phyloP scores from a whole-genome alignment of 2,329 filamentous ascomycete species.

The Karstenula rhodostoma region DNA sequence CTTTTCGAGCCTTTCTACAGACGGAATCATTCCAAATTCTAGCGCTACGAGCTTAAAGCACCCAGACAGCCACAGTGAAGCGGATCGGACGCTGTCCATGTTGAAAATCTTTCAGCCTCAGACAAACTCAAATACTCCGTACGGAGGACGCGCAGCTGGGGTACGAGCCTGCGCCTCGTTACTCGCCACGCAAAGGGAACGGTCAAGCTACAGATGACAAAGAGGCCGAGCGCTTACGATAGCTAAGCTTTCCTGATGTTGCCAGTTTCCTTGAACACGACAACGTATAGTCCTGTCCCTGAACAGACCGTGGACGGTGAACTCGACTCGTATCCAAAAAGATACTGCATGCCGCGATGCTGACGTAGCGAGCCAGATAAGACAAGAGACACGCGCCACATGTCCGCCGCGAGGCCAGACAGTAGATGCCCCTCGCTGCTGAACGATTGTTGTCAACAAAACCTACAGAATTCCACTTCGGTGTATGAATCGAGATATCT shows the following conservation, averaged over 20 bases:
- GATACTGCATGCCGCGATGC: neutral
- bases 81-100: neutral
- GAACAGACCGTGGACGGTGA: neutral
- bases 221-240: neutral
- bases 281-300: neutral
- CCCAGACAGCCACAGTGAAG: neutral
- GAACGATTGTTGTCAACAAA: neutral
- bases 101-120: neutral
- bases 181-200: neutral
- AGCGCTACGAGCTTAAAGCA: no score
- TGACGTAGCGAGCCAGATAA: neutral
- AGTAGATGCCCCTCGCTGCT: neutral
- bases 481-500: neutral
- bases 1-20: neutral
- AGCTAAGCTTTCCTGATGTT: neutral
- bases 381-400: no score
- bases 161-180: constrained; percentile 3
- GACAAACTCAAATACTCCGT: no score
- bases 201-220: neutral
- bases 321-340: neutral
- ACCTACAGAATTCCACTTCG: neutral
- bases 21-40: neutral
- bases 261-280: neutral
- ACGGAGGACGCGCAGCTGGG: neutral
- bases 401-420: no score